These are phyloP conservation scores for Atkinsonella texensis DNA, from an alignment of 2,329 filamentous ascomycete species.

Conservation along the genomic window DNA sequence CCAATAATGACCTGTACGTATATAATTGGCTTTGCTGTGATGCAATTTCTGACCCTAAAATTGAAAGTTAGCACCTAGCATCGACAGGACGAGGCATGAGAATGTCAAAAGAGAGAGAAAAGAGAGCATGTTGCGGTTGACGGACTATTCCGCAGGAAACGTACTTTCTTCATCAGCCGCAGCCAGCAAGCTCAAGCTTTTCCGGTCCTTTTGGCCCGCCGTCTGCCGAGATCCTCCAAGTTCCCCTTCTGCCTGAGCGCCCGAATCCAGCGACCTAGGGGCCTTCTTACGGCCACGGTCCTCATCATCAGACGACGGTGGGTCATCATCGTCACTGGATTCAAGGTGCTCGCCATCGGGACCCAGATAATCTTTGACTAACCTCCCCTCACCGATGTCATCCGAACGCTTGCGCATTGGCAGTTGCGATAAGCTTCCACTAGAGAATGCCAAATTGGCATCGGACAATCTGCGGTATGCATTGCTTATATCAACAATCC, in stretches of 20 bases:
- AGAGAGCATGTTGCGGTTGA: background rate
- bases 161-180: slow-evolving; percentile 70
- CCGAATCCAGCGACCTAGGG: slow-evolving; percentile 32
- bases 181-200: slow-evolving; percentile 52
- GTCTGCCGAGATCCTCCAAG: slow-evolving; percentile 20
- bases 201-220: slow-evolving; percentile 26
- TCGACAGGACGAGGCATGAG: background rate
- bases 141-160: slow-evolving; percentile 19
- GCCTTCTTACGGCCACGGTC: slow-evolving; percentile 48
- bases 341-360: slow-evolving; percentile 56
- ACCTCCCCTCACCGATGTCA: slow-evolving; percentile 36
- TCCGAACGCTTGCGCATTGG: slow-evolving; percentile 41
- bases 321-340: slow-evolving; percentile 61
- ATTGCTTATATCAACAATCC: slow-evolving; percentile 53
- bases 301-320: slow-evolving; percentile 53
- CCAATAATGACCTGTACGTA: slow-evolving; percentile 52
- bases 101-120: background rate
- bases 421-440: slow-evolving; percentile 50
- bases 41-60: slow-evolving; percentile 39
- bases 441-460: slow-evolving; percentile 52
- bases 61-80: slow-evolving; percentile 10
- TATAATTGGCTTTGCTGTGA: slow-evolving; percentile 33
- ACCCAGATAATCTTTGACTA: slow-evolving; percentile 55
- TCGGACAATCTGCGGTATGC: slow-evolving; percentile 63
- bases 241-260: slow-evolving; percentile 22